A percentile compares a stretch with the other conserved stretches of the same genome.
Conservation (phyloP, 2,329 filamentous ascomycete species). For the Paramyrothecium roridum region DNA sequence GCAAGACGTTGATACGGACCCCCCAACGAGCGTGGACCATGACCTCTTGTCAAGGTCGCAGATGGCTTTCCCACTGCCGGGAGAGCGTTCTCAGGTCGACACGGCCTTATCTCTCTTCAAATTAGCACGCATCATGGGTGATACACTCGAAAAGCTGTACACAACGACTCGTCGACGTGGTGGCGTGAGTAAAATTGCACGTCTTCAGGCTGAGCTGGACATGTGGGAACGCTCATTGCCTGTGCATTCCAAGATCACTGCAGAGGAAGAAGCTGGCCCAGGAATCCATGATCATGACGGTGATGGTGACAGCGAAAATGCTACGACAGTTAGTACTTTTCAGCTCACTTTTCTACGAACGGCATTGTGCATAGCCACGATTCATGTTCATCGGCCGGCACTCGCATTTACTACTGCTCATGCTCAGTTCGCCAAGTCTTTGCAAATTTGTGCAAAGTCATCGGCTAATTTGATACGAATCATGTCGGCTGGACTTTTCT, state of each 20-base stretch:
- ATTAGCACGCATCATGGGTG: constrained; percentile 17
- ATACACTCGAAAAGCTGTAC: constrained; percentile 17
- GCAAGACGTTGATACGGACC: constrained; percentile 20
- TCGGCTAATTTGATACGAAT: too few relatives aligned
- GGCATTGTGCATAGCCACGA: constrained; percentile 13
- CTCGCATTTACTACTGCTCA: constrained; percentile 17
- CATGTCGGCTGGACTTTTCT: too few relatives aligned
- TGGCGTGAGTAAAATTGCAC: constrained; percentile 16
- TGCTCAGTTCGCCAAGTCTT: constrained; percentile 8
- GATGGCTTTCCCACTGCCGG: constrained; percentile 18
- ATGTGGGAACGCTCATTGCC: constrained; percentile 14
- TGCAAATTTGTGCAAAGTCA: too few relatives aligned
- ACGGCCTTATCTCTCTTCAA: constrained; percentile 18
- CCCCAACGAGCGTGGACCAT: constrained; percentile 18
- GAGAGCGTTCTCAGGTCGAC: constrained; percentile 18
- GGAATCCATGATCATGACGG: too few relatives aligned
- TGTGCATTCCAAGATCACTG: not conserved
- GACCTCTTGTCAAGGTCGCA: constrained; percentile 16
- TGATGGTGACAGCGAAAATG: too few relatives aligned
- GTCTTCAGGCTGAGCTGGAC: constrained; percentile 17
- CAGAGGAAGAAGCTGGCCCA: constrained; percentile 1
- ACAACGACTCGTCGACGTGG: constrained; percentile 19
- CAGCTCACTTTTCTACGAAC: constrained; percentile 10
- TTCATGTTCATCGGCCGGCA: constrained; percentile 19
- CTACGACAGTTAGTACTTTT: not conserved